These are phyloP conservation scores for Aureobasidium musti DNA, from an alignment of 2,329 filamentous ascomycete species.

Conservation along the genomic window DNA sequence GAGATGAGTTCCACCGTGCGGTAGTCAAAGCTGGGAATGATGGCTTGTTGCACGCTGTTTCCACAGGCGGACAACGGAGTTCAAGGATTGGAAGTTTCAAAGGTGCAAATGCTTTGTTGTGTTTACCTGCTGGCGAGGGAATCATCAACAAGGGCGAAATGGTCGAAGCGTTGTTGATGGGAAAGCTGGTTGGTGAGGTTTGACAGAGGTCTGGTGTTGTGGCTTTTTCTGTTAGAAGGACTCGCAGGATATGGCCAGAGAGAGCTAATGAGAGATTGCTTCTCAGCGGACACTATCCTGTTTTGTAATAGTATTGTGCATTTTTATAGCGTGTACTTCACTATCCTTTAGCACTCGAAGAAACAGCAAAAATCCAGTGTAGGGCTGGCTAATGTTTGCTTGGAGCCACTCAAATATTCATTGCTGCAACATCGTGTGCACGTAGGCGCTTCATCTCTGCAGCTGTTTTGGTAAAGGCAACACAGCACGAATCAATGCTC, in stretches of 20 bases:
- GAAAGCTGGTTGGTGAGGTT: constrained; percentile 43
- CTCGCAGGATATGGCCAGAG: no score
- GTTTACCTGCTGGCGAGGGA: constrained; percentile 64
- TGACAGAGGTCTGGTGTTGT: no score
- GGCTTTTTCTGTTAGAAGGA: no score
- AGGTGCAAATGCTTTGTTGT: constrained; percentile 83
- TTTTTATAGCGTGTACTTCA: no score
- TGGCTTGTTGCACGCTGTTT: constrained; percentile 70
- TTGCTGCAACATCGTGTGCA: not conserved
- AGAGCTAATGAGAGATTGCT: no score
- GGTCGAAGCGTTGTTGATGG: constrained; percentile 80
- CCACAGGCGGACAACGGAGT: constrained; percentile 88
- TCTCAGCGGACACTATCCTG: no score
- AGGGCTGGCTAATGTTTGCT: no score
- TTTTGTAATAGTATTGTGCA: no score
- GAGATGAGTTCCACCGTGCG: constrained; percentile 90
- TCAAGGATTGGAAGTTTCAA: constrained; percentile 86
- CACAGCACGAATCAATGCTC: not conserved
- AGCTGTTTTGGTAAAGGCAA: not conserved
- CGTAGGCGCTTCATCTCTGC: not conserved
- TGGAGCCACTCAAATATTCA: no score
- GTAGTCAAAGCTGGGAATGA: constrained; percentile 64
- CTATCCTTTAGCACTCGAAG: no score
- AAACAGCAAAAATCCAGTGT: no score
- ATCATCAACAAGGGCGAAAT: constrained; percentile 67